Evolutionary conservation across 371 early-diverging fungal species (phyloP), one percentile per base, ranked within the genome.

Genomic region (Lichtheimia hyalospora): DNA sequence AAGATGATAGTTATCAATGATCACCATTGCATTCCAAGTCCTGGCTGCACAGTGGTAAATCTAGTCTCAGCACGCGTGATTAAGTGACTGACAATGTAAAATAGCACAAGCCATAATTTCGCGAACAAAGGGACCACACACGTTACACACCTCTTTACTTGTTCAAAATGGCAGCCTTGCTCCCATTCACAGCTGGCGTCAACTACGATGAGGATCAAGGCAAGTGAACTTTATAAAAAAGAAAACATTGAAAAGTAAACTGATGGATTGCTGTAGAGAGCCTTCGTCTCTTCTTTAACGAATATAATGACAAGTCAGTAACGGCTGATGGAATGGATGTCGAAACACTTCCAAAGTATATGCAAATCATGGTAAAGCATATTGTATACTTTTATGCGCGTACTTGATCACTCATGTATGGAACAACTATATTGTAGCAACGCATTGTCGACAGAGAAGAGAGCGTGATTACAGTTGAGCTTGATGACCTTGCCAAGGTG

Each of bases 401-500:
- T 13, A 6, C 12, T 8, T 24, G 20, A 42, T 7, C 34, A 48
- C 3, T 34, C 14, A 34, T 8, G 8, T 34, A 10, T n/a, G n/a
- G n/a, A n/a, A n/a, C n/a, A n/a, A n/a, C 8, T 28, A 23, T 39
- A 28, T 43, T 49, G 50, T 73, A 88, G 88, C 86, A 86, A 85
- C 56, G 65, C 54, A 69, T 87, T 49, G 81, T 84, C 27, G 83
- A 88, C 62, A 79, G 86, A 54, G 77, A 84, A 61, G 66, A 79
- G 54, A 75, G 78, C 54, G 75, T 77, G 50, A 55, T 88, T 34
- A 70, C 76, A 14, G 51, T 88, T 53, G 87, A 90, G 51, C 61
- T 88, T 24, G 84, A 89, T 64, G 84, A 89, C 71, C 64, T 89
- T 68, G 66, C 77, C 61, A 60, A 69, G 61, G 84, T 74, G 73